Evolutionary conservation across 352 stramenopile species (phyloP).

Genomic region (Globisporangium uncinulatum): DNA sequence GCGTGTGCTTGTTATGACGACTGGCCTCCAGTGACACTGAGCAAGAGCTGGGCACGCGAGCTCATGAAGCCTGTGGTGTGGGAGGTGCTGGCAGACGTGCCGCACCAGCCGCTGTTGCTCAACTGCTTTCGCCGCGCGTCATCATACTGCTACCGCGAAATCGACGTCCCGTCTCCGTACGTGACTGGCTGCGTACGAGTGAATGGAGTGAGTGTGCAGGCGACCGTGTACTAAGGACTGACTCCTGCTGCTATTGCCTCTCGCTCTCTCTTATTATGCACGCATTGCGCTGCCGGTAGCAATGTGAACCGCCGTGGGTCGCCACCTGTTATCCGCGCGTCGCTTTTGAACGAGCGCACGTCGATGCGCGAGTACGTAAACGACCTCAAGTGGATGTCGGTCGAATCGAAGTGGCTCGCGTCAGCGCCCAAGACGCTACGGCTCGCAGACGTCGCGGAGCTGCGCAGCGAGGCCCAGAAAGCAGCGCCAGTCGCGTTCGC

Average conservation of each 20-base stretch:
- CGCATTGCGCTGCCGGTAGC: slow-evolving; percentile 17
- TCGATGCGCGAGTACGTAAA: slow-evolving; percentile 85
- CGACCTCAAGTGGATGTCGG: slow-evolving; percentile 73
- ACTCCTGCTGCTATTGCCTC: not conserved
- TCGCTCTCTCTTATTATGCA: not conserved
- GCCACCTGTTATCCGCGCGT: slow-evolving; percentile 80
- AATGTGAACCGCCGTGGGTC: slow-evolving; percentile 84
- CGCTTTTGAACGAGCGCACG: slow-evolving; percentile 74
- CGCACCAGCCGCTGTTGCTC: slow-evolving; percentile 64
- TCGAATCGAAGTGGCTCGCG: slow-evolving; percentile 69
- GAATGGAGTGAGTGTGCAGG: too few species aligned
- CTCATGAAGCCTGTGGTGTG: slow-evolving; percentile 79
- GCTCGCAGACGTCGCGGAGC: slow-evolving; percentile 46
- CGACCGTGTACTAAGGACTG: too few species aligned
- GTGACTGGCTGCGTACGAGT: not conserved
- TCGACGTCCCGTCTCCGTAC: slow-evolving; percentile 83
- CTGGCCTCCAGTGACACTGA: slow-evolving; percentile 44
- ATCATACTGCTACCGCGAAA: slow-evolving; percentile 85
- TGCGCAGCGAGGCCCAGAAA: slow-evolving; percentile 53
- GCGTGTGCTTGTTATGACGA: not conserved
- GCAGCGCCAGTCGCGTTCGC: slow-evolving; percentile 46
- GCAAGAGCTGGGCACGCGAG: slow-evolving; percentile 66
- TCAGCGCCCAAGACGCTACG: slow-evolving; percentile 28
- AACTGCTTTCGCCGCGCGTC: slow-evolving; percentile 82
- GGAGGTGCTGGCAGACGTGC: slow-evolving; percentile 77